Percentiles rank a stretch among this genome's conserved stretches.
phyloP scores from a whole-genome alignment of 257 asterid genomes.

The Verbena officinalis region DNA sequence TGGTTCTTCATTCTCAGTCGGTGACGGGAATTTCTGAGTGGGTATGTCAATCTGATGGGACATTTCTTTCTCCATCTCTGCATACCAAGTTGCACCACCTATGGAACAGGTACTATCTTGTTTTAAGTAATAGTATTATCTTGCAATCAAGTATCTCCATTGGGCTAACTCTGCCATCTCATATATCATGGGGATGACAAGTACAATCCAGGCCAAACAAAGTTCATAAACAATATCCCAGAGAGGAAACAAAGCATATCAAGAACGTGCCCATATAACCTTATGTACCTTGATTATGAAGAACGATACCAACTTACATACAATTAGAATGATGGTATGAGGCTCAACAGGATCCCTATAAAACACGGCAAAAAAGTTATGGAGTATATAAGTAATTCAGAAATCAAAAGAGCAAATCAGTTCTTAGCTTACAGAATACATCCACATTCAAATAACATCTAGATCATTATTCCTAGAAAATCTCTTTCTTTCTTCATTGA shows the following conservation, averaged over 20 bases:
- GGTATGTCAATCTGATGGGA: constrained; percentile 38
- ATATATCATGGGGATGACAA: constrained; percentile 17
- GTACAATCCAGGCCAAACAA: constrained; percentile 20
- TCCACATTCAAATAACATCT: constrained; percentile 17
- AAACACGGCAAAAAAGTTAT: constrained; percentile 20
- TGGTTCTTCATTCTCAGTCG: constrained; percentile 42
- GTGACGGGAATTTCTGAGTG: constrained; percentile 33
- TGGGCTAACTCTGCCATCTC: constrained; percentile 26
- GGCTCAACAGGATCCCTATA: constrained; percentile 31
- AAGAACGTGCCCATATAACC: constrained; percentile 13
- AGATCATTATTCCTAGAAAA: not conserved
- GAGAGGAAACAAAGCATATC: constrained; percentile 28
- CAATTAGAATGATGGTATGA: too few species aligned
- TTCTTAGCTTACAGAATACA: constrained; percentile 3
- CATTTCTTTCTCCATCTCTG: constrained; percentile 52
- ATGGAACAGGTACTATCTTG: constrained; percentile 15
- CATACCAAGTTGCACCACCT: constrained; percentile 24
- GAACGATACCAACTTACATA: constrained; percentile 1
- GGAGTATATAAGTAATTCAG: constrained; percentile 9
- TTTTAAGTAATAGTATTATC: constrained; percentile 22
- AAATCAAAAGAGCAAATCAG: not conserved
- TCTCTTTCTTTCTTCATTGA: not conserved
- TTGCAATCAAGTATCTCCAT: constrained; percentile 30
- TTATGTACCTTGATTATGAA: constrained; percentile 23
- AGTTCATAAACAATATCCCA: constrained; percentile 23